phyloP scores from a whole-genome alignment of 805 yeast genomes.

The Candida fluviatilis region DNA sequence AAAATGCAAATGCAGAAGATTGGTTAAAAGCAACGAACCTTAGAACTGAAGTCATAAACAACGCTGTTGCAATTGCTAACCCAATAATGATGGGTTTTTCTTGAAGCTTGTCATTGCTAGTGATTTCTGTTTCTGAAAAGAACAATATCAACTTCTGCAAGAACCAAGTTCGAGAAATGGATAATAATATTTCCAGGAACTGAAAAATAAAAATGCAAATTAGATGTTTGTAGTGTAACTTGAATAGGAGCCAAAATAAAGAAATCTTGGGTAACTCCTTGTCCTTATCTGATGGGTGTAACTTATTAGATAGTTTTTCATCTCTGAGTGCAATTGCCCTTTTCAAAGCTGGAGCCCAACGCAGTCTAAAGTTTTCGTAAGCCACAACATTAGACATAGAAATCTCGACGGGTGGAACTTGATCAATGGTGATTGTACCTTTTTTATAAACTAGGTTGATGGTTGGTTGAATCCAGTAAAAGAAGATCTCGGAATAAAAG shows the following conservation, averaged over 20 bases:
- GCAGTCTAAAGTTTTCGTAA: conserved; percentile 13
- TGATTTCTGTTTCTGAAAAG: conserved; percentile 14
- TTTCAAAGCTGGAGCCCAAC: conserved; percentile 19
- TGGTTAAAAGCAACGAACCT: conserved; percentile 22
- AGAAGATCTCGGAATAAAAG: conserved; percentile 19
- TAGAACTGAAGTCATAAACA: conserved; percentile 22
- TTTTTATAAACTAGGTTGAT: conserved; percentile 20
- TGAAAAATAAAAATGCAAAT: conserved; percentile 13
- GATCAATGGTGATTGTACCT: conserved; percentile 33
- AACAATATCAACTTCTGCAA: conserved; percentile 25
- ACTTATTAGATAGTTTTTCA: conserved; percentile 7
- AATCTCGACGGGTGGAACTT: conserved; percentile 53
- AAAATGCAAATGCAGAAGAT: conserved; percentile 12
- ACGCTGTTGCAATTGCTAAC: conserved; percentile 16
- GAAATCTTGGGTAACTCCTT: conserved; percentile 15
- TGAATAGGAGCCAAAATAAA: conserved; percentile 16
- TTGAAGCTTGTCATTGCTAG: conserved; percentile 1
- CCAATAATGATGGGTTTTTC: conserved; percentile 23
- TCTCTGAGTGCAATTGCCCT: conserved; percentile 8
- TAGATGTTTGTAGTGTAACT: conserved; percentile 12
- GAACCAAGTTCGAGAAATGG: conserved; percentile 26
- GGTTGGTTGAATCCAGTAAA: conserved; percentile 24
- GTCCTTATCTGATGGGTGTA: conserved; percentile 8
- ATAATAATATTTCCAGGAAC: conserved; percentile 18
- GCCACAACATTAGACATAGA: conserved; percentile 14